A percentile compares a stretch with the other conserved stretches of the same genome.
Conservation (phyloP, 1,284 basidiomycete genomes). For the Sporisorium reilianum region DNA sequence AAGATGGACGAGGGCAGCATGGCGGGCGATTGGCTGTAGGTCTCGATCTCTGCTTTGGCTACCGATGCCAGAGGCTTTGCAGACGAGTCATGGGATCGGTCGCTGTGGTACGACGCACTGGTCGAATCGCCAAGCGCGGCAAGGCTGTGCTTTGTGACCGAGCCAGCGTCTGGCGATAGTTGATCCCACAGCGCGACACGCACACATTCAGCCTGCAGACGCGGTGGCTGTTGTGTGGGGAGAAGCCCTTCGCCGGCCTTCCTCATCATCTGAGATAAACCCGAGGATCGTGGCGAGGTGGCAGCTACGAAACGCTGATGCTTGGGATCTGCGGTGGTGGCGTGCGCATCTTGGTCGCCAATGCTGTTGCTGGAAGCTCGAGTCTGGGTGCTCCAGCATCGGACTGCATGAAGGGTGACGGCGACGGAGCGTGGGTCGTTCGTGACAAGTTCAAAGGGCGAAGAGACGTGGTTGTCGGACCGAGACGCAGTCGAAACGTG, state of each 20-base stretch:
- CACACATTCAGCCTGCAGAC: slow-evolving; percentile 29
- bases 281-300: slow-evolving; percentile 32
- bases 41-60: slow-evolving; percentile 50
- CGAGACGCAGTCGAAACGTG: neutral
- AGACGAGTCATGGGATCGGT: slow-evolving; percentile 1
- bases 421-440: slow-evolving; percentile 25
- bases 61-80: slow-evolving; percentile 17
- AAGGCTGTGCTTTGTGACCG: slow-evolving; percentile 16
- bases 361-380: slow-evolving; percentile 1
- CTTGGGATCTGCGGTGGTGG: slow-evolving; percentile 13
- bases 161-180: slow-evolving; percentile 17
- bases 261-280: slow-evolving; percentile 49
- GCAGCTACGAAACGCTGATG: slow-evolving; percentile 12
- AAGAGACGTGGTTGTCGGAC: slow-evolving; percentile 5
- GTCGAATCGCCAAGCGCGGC: slow-evolving; percentile 6
- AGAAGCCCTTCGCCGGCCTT: slow-evolving; percentile 40
- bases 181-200: slow-evolving; percentile 37
- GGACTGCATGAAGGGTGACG: slow-evolving; percentile 29
- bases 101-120: neutral
- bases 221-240: slow-evolving; percentile 15
- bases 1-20: slow-evolving; percentile 46
- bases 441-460: slow-evolving; percentile 36
- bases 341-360: slow-evolving; percentile 6
- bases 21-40: slow-evolving; percentile 43
- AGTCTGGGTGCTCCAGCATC: slow-evolving; percentile 40